phyloP scores from a whole-genome alignment of 1,139 yeast species.

The Zygotorulaspora mrakii region DNA sequence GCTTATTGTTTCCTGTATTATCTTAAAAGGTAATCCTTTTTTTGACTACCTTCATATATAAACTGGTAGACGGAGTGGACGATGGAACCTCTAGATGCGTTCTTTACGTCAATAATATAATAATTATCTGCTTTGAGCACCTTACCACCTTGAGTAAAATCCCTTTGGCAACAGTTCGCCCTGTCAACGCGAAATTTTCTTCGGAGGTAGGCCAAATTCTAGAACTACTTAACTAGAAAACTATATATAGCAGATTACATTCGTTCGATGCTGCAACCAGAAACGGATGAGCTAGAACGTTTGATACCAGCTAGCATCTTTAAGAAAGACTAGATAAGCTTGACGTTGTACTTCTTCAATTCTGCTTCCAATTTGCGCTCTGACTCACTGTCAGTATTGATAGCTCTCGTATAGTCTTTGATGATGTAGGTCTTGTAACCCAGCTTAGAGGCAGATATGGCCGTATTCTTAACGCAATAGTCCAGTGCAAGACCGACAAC shows the following conservation, averaged over 20 bases:
- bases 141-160: constrained; percentile 2
- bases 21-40: neutral
- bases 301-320: neutral
- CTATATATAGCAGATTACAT: neutral
- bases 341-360: constrained; percentile 15
- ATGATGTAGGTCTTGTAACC: constrained; percentile 67
- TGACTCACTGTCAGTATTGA: constrained; percentile 37
- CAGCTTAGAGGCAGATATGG: constrained; percentile 56
- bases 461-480: constrained; percentile 75
- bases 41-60: constrained; percentile 4
- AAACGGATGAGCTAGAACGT: constrained; percentile 1
- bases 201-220: neutral
- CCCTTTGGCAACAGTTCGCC: constrained; percentile 1
- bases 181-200: constrained; percentile 7
- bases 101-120: neutral
- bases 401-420: constrained; percentile 49
- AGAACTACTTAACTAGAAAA: constrained; percentile 1
- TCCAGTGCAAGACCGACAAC: constrained; percentile 85
- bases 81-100: neutral
- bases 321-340: constrained; percentile 4
- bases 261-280: neutral
- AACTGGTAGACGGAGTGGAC: neutral
- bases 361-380: constrained; percentile 21
- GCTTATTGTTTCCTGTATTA: neutral
- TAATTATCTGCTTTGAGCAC: neutral